A percentile compares a stretch with the other conserved stretches of the same genome.
Conservation (phyloP, 139 green algal genomes). For the Haematococcus sp. region DNA sequence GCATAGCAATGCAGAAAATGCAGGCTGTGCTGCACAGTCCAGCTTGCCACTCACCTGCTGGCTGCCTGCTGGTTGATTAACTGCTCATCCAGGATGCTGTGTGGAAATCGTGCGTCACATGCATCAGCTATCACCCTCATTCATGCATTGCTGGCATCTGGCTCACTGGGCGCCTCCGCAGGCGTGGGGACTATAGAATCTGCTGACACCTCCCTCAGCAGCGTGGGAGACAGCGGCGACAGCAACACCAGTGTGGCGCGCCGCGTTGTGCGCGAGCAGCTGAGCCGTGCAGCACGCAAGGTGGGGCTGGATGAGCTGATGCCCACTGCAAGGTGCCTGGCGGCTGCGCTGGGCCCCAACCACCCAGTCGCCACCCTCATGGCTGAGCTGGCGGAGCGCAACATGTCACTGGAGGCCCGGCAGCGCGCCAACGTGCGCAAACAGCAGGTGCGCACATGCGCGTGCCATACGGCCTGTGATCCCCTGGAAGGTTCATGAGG, state of each 20-base stretch:
- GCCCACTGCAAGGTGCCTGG: constrained; percentile 15
- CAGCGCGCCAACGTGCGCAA: neutral
- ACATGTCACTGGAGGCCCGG: neutral
- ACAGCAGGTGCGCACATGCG: neutral
- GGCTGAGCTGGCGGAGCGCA: constrained; percentile 2
- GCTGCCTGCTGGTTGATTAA: no score
- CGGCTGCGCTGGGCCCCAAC: neutral
- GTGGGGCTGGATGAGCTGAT: constrained; percentile 7
- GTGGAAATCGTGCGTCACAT: no score
- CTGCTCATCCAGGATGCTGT: no score
- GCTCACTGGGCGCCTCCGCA: no score
- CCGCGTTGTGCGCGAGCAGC: neutral
- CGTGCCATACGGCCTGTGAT: neutral
- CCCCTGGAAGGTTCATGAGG: neutral
- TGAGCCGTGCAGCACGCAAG: neutral
- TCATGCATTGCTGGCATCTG: no score
- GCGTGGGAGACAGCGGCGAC: neutral
- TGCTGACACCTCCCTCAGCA: constrained; percentile 1
- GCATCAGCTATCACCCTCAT: no score
- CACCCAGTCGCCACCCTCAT: constrained; percentile 6
- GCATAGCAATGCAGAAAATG: no score
- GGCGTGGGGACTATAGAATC: neutral
- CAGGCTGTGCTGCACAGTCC: no score
- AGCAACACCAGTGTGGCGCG: neutral
- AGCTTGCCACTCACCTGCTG: no score